Evolutionary conservation across 2,329 filamentous ascomycete genomes (phyloP).

Genomic region (Verticillium nonalfalfae): DNA sequence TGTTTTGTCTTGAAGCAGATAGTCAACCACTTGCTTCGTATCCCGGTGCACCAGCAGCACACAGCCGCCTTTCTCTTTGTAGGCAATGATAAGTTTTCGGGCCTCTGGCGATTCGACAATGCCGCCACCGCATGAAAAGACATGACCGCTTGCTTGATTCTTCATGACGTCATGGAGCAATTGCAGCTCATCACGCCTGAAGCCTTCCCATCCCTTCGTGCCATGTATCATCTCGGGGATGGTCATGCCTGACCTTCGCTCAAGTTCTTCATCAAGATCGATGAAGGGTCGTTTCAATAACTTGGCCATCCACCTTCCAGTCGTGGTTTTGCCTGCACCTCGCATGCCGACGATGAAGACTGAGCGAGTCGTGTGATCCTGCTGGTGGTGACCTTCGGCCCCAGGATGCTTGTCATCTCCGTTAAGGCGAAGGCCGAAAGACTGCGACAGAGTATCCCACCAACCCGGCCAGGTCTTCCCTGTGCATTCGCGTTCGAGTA

Average conservation of each 20-base stretch:
- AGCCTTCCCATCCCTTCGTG: slow-evolving; percentile 75
- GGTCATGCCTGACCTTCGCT: slow-evolving; percentile 62
- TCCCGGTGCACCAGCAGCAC: slow-evolving; percentile 86
- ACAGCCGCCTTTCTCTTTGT: slow-evolving; percentile 69
- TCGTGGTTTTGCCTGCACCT: slow-evolving; percentile 92
- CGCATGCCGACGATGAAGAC: slow-evolving; percentile 97
- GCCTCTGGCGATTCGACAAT: slow-evolving; percentile 82
- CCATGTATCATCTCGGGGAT: slow-evolving; percentile 82
- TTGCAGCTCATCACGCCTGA: slow-evolving; percentile 71
- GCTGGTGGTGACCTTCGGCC: slow-evolving; percentile 22
- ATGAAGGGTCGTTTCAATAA: slow-evolving; percentile 71
- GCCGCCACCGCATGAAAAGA: slow-evolving; percentile 92
- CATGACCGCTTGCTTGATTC: slow-evolving; percentile 66
- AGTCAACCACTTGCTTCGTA: slow-evolving; percentile 82
- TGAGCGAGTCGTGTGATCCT: slow-evolving; percentile 46
- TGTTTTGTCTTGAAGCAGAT: slow-evolving; percentile 81
- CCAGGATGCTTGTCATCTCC: slow-evolving; percentile 56
- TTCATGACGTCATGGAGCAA: slow-evolving; percentile 68
- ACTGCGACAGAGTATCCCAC: slow-evolving; percentile 84
- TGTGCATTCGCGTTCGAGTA: slow-evolving; percentile 86
- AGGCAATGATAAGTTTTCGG: slow-evolving; percentile 66
- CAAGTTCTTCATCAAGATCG: slow-evolving; percentile 84
- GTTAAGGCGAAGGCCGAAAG: slow-evolving; percentile 70
- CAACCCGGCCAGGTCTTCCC: slow-evolving; percentile 99
- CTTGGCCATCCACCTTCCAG: slow-evolving; percentile 76